Conservation (phyloP, 2,329 filamentous ascomycete genomes). For the Alternaria angustiovoidea region DNA sequence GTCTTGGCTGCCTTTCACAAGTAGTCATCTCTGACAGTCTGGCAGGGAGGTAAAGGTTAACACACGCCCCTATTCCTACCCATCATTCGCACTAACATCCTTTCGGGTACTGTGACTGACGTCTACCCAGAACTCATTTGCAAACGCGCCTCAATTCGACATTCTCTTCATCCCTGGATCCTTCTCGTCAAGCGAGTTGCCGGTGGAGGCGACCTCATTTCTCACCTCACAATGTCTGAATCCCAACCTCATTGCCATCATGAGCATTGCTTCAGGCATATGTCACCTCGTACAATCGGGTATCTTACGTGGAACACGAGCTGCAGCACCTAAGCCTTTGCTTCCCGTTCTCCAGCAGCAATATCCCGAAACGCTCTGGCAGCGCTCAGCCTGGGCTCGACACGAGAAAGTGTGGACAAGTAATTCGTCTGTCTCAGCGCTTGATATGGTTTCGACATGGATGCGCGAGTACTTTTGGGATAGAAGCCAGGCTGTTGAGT, state of each 20-base stretch:
- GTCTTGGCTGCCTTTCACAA: constrained; percentile 31
- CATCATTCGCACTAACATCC: constrained; percentile 4
- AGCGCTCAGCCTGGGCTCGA: constrained; percentile 38
- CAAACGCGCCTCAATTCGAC: constrained; percentile 46
- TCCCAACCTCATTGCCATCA: constrained; percentile 35
- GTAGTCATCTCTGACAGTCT: constrained; percentile 44
- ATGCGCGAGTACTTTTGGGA: constrained; percentile 52
- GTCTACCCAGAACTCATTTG: constrained; percentile 42
- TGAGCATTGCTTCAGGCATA: constrained; percentile 46
- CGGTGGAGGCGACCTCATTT: constrained; percentile 35
- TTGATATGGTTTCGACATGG: constrained; percentile 46
- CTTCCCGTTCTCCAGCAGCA: constrained; percentile 36
- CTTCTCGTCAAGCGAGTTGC: constrained; percentile 32
- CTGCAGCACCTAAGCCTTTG: constrained; percentile 36
- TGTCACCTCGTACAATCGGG: constrained; percentile 39
- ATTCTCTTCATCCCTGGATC: constrained; percentile 47
- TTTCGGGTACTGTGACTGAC: constrained; percentile 26
- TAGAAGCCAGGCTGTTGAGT: constrained; percentile 41
- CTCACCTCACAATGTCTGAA: constrained; percentile 37
- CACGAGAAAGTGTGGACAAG: constrained; percentile 47
- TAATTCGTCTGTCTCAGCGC: constrained; percentile 39
- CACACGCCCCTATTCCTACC: constrained; percentile 29
- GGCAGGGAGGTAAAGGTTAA: constrained; percentile 51
- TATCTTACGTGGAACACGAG: constrained; percentile 37
- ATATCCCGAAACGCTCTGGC: constrained; percentile 43